Evolutionary conservation across 2,329 filamentous ascomycete genomes (phyloP).

Genomic region (Bipolaris bicolor): DNA sequence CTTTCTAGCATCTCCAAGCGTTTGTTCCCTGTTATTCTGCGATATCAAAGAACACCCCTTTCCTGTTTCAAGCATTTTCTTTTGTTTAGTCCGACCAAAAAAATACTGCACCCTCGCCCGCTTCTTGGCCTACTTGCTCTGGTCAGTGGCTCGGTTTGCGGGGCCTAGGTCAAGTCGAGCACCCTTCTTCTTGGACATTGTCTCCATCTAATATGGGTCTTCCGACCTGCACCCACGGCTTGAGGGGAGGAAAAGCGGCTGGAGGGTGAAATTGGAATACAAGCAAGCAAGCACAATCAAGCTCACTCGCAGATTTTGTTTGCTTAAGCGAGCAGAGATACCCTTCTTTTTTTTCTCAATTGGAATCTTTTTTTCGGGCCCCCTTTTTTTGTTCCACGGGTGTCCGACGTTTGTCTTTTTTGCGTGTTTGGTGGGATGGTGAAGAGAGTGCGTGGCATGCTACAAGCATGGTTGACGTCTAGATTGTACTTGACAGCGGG

Average conservation of each 20-base stretch:
- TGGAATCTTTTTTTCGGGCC: conserved; percentile 14
- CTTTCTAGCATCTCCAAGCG: conserved; percentile 47
- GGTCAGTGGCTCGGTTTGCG: conserved; percentile 17
- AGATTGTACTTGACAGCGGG: conserved; percentile 40
- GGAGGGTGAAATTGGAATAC: conserved; percentile 47
- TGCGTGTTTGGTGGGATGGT: conserved; percentile 27
- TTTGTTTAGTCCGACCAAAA: conserved; percentile 38
- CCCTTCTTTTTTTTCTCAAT: conserved; percentile 41
- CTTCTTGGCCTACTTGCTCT: conserved; percentile 13
- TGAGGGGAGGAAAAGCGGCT: conserved; percentile 32
- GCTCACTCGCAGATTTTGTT: conserved; percentile 45
- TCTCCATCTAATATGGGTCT: conserved; percentile 44
- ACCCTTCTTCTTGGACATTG: conserved; percentile 33
- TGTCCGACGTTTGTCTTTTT: conserved; percentile 17
- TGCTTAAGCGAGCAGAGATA: conserved; percentile 47
- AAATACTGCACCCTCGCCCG: conserved; percentile 30
- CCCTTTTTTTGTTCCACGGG: conserved; percentile 2
- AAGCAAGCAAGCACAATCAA: conserved; percentile 36
- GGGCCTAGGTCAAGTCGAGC: conserved; percentile 23
- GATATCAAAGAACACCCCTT: conserved; percentile 43
- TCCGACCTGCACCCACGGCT: conserved; percentile 27
- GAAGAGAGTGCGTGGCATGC: conserved; percentile 23
- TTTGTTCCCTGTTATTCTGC: conserved; percentile 40
- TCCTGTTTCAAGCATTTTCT: conserved; percentile 45
- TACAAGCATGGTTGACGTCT: conserved; percentile 24